Conservation (phyloP, 179 eudicot species). For the Silene coronaria region DNA sequence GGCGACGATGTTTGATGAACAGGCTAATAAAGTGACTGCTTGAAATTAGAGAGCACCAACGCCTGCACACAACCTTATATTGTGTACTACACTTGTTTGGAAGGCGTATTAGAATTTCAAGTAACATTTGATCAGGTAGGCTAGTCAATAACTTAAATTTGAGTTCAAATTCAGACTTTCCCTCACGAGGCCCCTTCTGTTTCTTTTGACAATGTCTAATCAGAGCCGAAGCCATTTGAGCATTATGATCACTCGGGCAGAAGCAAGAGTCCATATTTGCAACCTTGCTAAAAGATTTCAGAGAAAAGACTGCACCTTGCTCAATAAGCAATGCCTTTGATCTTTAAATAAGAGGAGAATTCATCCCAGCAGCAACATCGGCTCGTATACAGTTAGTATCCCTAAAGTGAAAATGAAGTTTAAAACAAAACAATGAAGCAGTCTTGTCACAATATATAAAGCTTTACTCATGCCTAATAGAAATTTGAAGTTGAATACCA, state of each 20-base stretch:
- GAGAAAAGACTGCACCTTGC: no score
- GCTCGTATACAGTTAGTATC: neutral
- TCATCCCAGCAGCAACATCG: neutral
- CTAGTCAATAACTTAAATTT: neutral
- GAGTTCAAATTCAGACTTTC: neutral
- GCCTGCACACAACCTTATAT: slow-evolving; percentile 18
- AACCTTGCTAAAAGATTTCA: neutral
- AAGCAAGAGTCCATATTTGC: neutral
- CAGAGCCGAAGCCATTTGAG: neutral
- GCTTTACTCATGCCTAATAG: neutral
- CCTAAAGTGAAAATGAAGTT: neutral
- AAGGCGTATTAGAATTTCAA: slow-evolving; percentile 10
- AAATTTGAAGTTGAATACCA: neutral
- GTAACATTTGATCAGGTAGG: slow-evolving; percentile 2
- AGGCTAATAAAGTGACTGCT: slow-evolving; percentile 10
- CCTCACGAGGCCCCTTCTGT: neutral
- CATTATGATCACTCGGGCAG: neutral
- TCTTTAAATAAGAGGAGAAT: neutral
- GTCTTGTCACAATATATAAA: neutral
- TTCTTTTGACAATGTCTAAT: neutral
- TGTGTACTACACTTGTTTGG: neutral
- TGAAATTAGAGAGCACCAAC: slow-evolving; percentile 10
- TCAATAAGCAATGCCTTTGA: neutral
- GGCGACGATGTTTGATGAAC: slow-evolving; percentile 12
- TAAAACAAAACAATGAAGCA: neutral